phyloP scores from a whole-genome alignment of 2,329 filamentous ascomycete species.

The Fusarium verticillioides region DNA sequence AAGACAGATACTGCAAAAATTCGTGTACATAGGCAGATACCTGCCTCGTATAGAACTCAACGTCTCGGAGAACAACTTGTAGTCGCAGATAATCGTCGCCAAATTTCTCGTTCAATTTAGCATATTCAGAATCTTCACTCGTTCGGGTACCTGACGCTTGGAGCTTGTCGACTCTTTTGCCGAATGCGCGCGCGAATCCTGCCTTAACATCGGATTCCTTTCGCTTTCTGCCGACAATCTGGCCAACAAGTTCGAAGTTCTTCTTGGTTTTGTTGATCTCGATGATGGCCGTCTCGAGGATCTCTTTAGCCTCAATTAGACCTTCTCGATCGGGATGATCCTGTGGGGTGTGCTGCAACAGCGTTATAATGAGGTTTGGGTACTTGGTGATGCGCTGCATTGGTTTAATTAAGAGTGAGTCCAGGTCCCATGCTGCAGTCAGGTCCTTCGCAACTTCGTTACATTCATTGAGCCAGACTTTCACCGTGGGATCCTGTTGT shows the following conservation, averaged over 20 bases:
- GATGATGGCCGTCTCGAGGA: constrained; percentile 74
- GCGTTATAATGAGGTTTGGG: constrained; percentile 82
- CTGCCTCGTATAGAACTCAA: constrained; percentile 91
- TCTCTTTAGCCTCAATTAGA: constrained; percentile 65
- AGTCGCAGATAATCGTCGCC: constrained; percentile 91
- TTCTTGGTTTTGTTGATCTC: constrained; percentile 97
- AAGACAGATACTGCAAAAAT: constrained; percentile 82
- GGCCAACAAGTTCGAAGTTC: constrained; percentile 90
- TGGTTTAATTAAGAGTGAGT: constrained; percentile 96
- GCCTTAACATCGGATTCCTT: constrained; percentile 89
- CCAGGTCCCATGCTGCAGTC: constrained; percentile 92
- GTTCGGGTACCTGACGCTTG: constrained; percentile 70
- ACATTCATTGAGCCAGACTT: constrained; percentile 93
- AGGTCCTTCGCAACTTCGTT: constrained; percentile 92
- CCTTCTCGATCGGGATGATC: constrained; percentile 84
- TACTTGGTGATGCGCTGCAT: constrained; percentile 96
- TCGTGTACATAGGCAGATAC: constrained; percentile 82
- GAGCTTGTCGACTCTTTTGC: constrained; percentile 86
- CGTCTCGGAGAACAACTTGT: constrained; percentile 91
- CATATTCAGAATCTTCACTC: constrained; percentile 84
- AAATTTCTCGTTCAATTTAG: constrained; percentile 84
- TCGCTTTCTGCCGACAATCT: constrained; percentile 85
- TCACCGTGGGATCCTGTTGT: constrained; percentile 71
- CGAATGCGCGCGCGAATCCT: constrained; percentile 89
- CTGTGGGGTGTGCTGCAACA: constrained; percentile 81